Evolutionary conservation across 768 basidiomycete species (phyloP).

Genomic region (Phanerochaete carnosa): DNA sequence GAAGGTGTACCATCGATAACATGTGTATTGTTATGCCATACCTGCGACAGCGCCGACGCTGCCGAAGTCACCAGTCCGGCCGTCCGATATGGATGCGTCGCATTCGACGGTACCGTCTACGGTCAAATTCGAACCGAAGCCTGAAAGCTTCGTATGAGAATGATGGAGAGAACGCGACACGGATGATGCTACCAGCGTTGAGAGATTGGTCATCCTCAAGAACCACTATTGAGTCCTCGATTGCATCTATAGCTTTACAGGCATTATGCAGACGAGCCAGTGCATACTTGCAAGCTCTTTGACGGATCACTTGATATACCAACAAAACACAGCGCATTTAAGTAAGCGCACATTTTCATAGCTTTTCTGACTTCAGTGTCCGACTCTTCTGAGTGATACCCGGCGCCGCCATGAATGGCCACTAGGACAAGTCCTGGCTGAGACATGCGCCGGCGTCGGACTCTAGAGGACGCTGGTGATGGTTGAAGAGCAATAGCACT

Average conservation of each 20-base stretch:
- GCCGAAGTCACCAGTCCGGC: slow-evolving; percentile 52
- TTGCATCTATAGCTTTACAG: slow-evolving; percentile 40
- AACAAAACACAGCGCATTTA: neutral
- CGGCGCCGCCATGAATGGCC: slow-evolving; percentile 79
- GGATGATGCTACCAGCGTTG: slow-evolving; percentile 56
- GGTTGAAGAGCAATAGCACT: neutral
- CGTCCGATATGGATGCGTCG: slow-evolving; percentile 73
- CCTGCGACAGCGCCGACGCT: slow-evolving; percentile 74
- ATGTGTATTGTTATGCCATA: slow-evolving; percentile 20
- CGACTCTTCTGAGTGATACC: slow-evolving; percentile 43
- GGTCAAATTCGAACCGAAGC: slow-evolving; percentile 78
- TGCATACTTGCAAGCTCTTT: slow-evolving; percentile 53
- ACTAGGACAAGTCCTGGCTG: slow-evolving; percentile 27
- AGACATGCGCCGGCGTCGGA: neutral
- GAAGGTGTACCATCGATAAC: neutral
- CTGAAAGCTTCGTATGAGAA: slow-evolving; percentile 29
- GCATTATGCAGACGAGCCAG: slow-evolving; percentile 22
- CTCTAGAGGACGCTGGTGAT: neutral
- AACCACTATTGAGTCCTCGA: slow-evolving; percentile 49
- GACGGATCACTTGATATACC: neutral
- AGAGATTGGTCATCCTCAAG: slow-evolving; percentile 67
- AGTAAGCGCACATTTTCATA: slow-evolving; percentile 45
- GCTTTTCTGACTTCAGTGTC: slow-evolving; percentile 54
- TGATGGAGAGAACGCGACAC: neutral
- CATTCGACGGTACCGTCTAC: slow-evolving; percentile 75